A percentile compares a stretch with the other conserved stretches of the same genome.
These are phyloP conservation scores for Colletotrichum musicola DNA, from an alignment of 2,329 filamentous ascomycete species.

Conservation along the genomic window DNA sequence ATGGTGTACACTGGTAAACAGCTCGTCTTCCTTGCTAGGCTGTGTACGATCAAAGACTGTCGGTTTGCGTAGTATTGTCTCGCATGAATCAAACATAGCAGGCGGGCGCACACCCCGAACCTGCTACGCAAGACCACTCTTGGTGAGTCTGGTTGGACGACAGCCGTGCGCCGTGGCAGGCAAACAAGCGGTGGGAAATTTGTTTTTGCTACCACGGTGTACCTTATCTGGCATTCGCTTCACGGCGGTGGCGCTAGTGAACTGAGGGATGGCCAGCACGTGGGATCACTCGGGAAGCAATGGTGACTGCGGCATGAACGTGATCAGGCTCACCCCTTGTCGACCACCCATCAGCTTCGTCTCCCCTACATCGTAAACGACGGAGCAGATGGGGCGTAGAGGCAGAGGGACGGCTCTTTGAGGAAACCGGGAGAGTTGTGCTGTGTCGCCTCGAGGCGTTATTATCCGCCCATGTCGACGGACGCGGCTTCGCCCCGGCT, in stretches of 20 bases:
- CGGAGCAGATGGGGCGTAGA: too few species aligned
- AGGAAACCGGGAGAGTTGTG: neutral
- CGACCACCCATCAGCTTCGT: neutral
- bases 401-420: neutral
- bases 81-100: conserved; percentile 21
- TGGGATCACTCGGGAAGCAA: neutral
- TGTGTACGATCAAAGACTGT: too few species aligned
- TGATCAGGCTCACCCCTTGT: neutral
- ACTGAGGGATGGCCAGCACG: conserved; percentile 12
- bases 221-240: neutral
- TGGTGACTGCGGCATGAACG: neutral
- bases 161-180: conserved; percentile 6
- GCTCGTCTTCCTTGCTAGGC: too few species aligned
- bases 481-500: neutral
- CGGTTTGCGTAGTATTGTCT: neutral
- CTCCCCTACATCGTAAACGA: too few species aligned
- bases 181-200: conserved; percentile 2
- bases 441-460: neutral
- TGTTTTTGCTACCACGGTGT: neutral
- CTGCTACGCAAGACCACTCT: neutral
- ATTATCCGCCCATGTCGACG: neutral
- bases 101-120: conserved; percentile 10
- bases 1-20: too few species aligned
- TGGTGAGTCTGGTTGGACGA: neutral
- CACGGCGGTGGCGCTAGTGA: neutral